These are phyloP conservation scores for Botrytis byssoidea DNA, from an alignment of 2,329 filamentous ascomycete genomes.

Conservation along the genomic window DNA sequence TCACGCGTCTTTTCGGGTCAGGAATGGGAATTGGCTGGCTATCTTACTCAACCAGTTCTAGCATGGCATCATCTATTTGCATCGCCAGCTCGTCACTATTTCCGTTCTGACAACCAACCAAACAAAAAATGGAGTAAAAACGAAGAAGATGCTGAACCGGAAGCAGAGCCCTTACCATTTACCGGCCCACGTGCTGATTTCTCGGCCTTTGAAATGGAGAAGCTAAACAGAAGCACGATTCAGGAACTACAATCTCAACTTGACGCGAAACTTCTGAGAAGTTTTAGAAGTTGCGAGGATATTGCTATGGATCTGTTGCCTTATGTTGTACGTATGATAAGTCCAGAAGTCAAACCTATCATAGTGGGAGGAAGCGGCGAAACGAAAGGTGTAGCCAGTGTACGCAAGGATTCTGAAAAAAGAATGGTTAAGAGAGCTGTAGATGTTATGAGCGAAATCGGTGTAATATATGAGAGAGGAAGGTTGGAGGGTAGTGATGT, in stretches of 20 bases:
- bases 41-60: conserved; percentile 81
- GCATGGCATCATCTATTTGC: conserved; percentile 93
- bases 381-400: conserved; percentile 70
- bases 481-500: conserved; percentile 59
- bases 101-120: conserved; percentile 41
- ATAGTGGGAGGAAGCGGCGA: conserved; percentile 71
- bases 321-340: conserved; percentile 78
- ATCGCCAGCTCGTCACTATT: conserved; percentile 52
- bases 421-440: conserved; percentile 77
- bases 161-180: conserved; percentile 63
- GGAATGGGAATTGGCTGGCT: conserved; percentile 88
- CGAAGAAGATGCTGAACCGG: conserved; percentile 24
- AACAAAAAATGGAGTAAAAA: conserved; percentile 44
- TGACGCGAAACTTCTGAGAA: conserved; percentile 68
- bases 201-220: conserved; percentile 74
- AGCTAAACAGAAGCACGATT: conserved; percentile 72
- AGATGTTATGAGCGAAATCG: conserved; percentile 77
- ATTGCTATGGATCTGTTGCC: conserved; percentile 82
- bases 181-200: conserved; percentile 80
- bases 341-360: conserved; percentile 88
- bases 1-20: conserved; percentile 77
- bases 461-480: conserved; percentile 76
- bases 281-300: conserved; percentile 76
- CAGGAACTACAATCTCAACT: conserved; percentile 71
- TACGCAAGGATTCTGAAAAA: conserved; percentile 83